These are phyloP conservation scores for Miscanthus lutarioriparius DNA, from an alignment of 176 grass and related monocot genomes.

Conservation along the genomic window DNA sequence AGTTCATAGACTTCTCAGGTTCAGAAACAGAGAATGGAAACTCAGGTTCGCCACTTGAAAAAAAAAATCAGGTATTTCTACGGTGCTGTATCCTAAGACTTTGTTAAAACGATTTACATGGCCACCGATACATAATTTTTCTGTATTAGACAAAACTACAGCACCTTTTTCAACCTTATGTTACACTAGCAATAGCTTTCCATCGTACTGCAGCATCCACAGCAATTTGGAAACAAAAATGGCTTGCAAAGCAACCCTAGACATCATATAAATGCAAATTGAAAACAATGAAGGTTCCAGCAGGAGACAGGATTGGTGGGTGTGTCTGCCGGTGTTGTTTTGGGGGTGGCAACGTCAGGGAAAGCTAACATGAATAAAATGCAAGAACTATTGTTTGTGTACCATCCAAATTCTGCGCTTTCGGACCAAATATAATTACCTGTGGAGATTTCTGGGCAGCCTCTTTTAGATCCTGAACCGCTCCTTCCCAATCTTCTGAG, in stretches of 20 bases:
- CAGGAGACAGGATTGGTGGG: background rate
- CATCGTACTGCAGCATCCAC: constrained; percentile 2
- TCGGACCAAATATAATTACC: constrained; percentile 32
- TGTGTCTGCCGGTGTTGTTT: background rate
- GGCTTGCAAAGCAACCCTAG: background rate
- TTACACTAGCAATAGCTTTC: background rate
- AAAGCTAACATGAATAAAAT: constrained; percentile 1
- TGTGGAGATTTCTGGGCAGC: constrained; percentile 93
- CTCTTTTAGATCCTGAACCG: constrained; percentile 84
- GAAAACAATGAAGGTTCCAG: background rate
- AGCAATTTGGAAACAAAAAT: background rate
- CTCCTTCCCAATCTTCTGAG: constrained; percentile 90
- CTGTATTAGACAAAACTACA: background rate
- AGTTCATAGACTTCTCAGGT: background rate
- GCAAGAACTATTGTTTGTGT: constrained; percentile 9
- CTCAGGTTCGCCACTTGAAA: background rate
- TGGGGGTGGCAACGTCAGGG: background rate
- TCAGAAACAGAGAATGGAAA: constrained; percentile 14
- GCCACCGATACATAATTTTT: background rate
- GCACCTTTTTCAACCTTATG: background rate
- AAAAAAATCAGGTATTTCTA: background rate
- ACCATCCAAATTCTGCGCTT: background rate
- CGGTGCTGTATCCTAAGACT: background rate
- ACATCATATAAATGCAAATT: constrained; percentile 9
- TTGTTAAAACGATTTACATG: background rate